Percentiles rank a stretch among this genome's conserved stretches.
phyloP scores from a whole-genome alignment of 176 grass and related monocot species.

The Ensete ventricosum region DNA sequence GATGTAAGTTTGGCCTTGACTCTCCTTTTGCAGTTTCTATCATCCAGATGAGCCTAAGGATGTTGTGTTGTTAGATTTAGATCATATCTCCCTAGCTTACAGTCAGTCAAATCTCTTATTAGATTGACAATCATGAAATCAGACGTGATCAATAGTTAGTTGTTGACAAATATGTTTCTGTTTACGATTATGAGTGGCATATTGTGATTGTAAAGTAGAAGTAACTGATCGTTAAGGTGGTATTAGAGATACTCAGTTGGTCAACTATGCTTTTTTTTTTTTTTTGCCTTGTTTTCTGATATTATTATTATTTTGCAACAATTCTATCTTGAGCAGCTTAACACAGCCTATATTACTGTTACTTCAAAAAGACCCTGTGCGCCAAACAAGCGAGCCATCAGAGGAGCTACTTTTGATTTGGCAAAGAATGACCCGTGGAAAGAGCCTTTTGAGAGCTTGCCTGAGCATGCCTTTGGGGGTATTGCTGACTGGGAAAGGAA shows the following conservation, averaged over 20 bases:
- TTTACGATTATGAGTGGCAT: not conserved
- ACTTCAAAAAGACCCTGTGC: constrained; percentile 65
- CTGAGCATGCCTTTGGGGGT: constrained; percentile 57
- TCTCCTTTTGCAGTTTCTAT: not conserved
- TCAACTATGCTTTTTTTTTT: no score
- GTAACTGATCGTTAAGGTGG: no score
- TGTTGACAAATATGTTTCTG: not conserved
- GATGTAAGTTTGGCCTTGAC: constrained; percentile 33
- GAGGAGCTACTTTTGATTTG: constrained; percentile 60
- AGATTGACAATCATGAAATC: no score
- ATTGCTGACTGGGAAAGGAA: constrained; percentile 58
- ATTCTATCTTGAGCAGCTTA: constrained; percentile 37
- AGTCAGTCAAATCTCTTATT: no score
- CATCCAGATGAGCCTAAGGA: not conserved
- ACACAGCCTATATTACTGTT: constrained; percentile 48
- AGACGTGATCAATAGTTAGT: not conserved
- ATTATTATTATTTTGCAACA: constrained; percentile 1
- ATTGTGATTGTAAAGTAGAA: not conserved
- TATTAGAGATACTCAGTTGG: no score
- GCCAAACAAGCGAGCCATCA: constrained; percentile 67
- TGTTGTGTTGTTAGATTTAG: not conserved
- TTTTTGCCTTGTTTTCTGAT: not conserved
- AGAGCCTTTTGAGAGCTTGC: constrained; percentile 71
- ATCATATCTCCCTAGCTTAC: not conserved
- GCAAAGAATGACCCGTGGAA: constrained; percentile 66